Evolutionary conservation across 2,329 filamentous ascomycete species (phyloP).

Genomic region (Pseudocercospora crystallina): DNA sequence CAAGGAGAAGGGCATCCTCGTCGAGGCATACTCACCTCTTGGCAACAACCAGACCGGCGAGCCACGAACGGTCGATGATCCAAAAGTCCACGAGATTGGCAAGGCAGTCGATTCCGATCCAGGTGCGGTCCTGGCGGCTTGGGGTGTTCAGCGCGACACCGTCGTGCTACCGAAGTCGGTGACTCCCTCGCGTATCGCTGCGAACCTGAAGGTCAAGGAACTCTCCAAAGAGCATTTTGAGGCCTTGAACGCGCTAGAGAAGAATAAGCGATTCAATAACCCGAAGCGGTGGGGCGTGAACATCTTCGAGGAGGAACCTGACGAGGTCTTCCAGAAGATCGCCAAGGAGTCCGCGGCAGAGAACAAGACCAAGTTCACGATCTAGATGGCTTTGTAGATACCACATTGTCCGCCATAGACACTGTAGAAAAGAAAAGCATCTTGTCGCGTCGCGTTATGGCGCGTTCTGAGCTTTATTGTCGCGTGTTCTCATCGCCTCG

Average conservation of each 20-base stretch:
- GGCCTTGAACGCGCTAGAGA: constrained; percentile 42
- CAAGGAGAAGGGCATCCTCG: constrained; percentile 24
- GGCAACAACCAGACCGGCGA: constrained; percentile 39
- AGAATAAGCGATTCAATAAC: constrained; percentile 47
- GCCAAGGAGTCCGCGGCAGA: constrained; percentile 37
- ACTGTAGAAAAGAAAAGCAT: neutral
- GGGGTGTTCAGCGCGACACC: constrained; percentile 21
- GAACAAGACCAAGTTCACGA: constrained; percentile 40
- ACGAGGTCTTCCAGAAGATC: constrained; percentile 38
- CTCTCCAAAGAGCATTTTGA: constrained; percentile 39
- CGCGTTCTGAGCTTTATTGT: too few relatives aligned
- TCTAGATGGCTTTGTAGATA: constrained; percentile 4
- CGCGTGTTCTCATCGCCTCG: too few relatives aligned
- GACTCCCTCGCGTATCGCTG: constrained; percentile 25
- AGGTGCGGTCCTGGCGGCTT: constrained; percentile 18
- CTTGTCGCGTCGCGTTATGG: too few relatives aligned
- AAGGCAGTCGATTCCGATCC: constrained; percentile 17
- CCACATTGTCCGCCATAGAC: neutral
- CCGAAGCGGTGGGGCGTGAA: constrained; percentile 46
- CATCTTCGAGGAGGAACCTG: constrained; percentile 47
- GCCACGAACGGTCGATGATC: constrained; percentile 22
- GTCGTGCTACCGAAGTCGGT: constrained; percentile 25
- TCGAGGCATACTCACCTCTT: constrained; percentile 25
- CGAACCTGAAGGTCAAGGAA: constrained; percentile 29
- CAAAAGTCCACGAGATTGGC: constrained; percentile 21